Evolutionary conservation across 192 early-diverging fungal genomes (phyloP), one percentile per base, ranked within the genome.

Genomic region (Pilobolus umbonatus): DNA sequence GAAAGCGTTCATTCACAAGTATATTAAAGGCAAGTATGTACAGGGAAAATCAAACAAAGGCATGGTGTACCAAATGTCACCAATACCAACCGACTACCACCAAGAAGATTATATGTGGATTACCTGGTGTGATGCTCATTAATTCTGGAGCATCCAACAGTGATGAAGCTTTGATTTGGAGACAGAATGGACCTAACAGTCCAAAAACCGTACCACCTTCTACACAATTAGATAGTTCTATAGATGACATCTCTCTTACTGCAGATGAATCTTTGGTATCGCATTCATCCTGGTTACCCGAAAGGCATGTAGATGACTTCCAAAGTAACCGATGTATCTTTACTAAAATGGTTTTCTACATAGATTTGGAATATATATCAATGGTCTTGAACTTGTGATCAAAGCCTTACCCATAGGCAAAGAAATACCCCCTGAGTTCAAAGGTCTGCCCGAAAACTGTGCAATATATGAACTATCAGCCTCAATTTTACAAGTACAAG

Each of bases 51-150:
- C 73, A 76, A 45, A 92, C 87, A 10, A 88, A 84, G 48, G 93
- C 92, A 15, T 95, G 91, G 89, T 98, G 96, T 58, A 59, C 81
- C 5, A 63, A 69, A 21, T 98, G 96, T 69, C 83, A 84, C 32
- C 78, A 84, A 65, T 96, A 95, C 65, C 89, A 90, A 55, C 80
- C 89, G 5, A 85, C 83, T 14, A 77, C 82, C 0, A 89, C 91
- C 26, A 82, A 76, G 30, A 91, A 89, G 57, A 68, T 75, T 14
- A 72, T 92, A 15, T 80, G 79, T 39, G 68, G 73, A 6, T 67
- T 85, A 9, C 95, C 95, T 0, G 74, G 79, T 17, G 76, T 93
- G 1, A 51, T 98, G 46, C 78, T 80, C 19, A 76, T 98, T 49
- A 98, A 96, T 61, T 89, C 87, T 1, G 84, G 88, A 2, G 64